Percentiles rank a stretch among this genome's conserved stretches.
phyloP scores from a whole-genome alignment of 164 flowering plant species.

The Magnolia sinica region DNA sequence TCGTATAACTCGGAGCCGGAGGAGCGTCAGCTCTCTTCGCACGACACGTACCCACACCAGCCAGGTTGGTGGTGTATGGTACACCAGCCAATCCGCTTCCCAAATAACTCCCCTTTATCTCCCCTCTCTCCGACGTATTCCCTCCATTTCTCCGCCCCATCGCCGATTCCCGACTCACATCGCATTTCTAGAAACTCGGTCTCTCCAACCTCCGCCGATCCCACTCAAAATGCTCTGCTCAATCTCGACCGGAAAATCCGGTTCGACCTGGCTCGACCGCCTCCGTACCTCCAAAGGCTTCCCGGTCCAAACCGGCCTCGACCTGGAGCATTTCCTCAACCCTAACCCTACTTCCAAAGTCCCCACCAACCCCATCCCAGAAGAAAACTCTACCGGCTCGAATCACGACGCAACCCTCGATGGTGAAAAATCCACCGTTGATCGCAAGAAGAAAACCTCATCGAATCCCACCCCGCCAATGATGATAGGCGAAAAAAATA shows the following conservation, averaged over 20 bases:
- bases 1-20: too few relatives aligned
- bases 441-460: background rate
- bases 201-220: background rate
- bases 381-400: background rate
- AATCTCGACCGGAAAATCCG: conserved; percentile 36
- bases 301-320: conserved; percentile 34
- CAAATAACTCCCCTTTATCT: background rate
- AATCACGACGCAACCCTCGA: background rate
- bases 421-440: background rate
- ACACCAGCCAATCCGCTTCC: background rate
- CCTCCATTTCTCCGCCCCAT: background rate
- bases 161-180: background rate
- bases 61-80: background rate
- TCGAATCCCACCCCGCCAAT: background rate
- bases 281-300: conserved; percentile 71
- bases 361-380: background rate
- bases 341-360: conserved; percentile 15
- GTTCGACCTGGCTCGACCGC: conserved; percentile 71
- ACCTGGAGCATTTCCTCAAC: conserved; percentile 56
- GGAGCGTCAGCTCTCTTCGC: too few relatives aligned
- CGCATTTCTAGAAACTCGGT: background rate
- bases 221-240: conserved; percentile 38
- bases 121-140: background rate
- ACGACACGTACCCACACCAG: too few relatives aligned
- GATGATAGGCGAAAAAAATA: background rate